Evolutionary conservation across 441 rosid species (phyloP), one percentile per base, ranked within the genome.

Genomic region (Populus hybrid): DNA sequence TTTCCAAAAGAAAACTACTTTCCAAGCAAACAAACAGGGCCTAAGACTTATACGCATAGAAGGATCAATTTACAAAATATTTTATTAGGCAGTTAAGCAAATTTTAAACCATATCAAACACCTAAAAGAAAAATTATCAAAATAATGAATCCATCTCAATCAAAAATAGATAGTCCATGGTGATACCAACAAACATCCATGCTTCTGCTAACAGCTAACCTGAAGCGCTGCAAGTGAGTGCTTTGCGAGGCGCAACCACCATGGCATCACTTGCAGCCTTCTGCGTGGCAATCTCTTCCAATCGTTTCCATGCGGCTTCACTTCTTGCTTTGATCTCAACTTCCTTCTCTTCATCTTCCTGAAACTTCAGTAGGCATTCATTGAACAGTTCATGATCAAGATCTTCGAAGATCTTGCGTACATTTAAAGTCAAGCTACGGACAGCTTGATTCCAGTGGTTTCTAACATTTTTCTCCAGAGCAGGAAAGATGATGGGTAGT

Each of bases 391-490:
- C 97, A 9, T 91, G 91, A 84, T 93, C 93, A 24, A 87, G 85
- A 82, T 92, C 97, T 45, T 87, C 88, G 71, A 92, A 84, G 66
- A 93, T 87, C 85, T 92, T 92, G 18, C 92, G 90, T 69, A 93
- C 91, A 77, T 93, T 93, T 76, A 88, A 84, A 0, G 96, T 93
- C 90, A 93, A 87, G 86, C 90, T 88, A 75, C 86, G 90, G 74
- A 93, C 96, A 42, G 94, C 86, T 82, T 90, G 98, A 69, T 93
- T 91, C 98, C 98, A 93, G 78, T 93, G 96, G 56, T 78, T 87
- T 64, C 87, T 86, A 67, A 85, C 86, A 76, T 90, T 90, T 77
- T 84, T 89, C 91, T 93, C 92, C 64, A 91, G 68, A 77, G 94
- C 89, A 9, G 94, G 92, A 81, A 89, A 86, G 86, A 93, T 89